phyloP scores from a whole-genome alignment of 352 stramenopile species.

The Achlya hypogyna region DNA sequence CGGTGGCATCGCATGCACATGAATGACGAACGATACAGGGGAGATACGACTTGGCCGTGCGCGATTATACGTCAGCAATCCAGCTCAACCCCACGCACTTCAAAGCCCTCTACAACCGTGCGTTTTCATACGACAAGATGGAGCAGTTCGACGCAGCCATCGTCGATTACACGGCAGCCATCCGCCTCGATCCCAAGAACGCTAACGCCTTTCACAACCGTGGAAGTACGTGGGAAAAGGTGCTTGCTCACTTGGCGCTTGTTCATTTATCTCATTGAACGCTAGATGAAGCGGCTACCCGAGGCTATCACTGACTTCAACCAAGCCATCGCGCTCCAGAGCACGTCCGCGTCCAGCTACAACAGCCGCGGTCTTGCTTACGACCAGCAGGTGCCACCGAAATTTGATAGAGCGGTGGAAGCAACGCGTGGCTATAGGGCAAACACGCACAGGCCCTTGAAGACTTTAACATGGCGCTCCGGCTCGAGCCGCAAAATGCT shows the following conservation, averaged over 20 bases:
- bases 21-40: conserved; percentile 17
- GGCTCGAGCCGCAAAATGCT: conserved; percentile 57
- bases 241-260: neutral
- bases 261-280: neutral
- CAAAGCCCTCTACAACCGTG: conserved; percentile 84
- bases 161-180: conserved; percentile 62
- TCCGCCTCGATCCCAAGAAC: conserved; percentile 57
- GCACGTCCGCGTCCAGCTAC: conserved; percentile 54
- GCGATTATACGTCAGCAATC: conserved; percentile 68
- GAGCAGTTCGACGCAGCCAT: conserved; percentile 53
- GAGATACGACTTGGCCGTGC: conserved; percentile 67
- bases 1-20: neutral
- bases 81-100: conserved; percentile 65
- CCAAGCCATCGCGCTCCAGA: conserved; percentile 46
- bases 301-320: conserved; percentile 64
- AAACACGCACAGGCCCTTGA: conserved; percentile 47
- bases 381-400: conserved; percentile 41
- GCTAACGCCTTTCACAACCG: conserved; percentile 80
- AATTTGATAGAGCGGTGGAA: neutral
- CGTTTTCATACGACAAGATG: conserved; percentile 81
- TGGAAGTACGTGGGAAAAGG: conserved; percentile 68
- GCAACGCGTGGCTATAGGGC: neutral
- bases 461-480: conserved; percentile 61
- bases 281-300: conserved; percentile 38
- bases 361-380: conserved; percentile 75